phyloP scores from a whole-genome alignment of 2,329 filamentous ascomycete genomes.

The Pyricularia pennisetigena region DNA sequence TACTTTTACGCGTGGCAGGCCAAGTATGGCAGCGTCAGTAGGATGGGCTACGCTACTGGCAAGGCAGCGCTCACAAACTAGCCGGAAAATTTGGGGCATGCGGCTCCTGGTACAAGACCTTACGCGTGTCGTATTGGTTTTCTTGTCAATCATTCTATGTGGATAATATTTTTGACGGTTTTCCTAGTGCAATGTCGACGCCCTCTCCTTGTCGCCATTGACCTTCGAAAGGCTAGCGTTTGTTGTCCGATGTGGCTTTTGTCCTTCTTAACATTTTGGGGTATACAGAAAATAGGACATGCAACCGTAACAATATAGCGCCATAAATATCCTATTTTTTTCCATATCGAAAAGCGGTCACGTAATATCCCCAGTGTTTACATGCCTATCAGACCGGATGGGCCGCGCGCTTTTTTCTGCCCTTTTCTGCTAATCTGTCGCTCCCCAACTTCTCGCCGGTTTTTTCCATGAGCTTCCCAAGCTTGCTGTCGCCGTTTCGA shows the following conservation, averaged over 20 bases:
- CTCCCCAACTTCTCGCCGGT: constrained; percentile 4
- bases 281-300: not conserved
- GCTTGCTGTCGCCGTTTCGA: constrained; percentile 5
- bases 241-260: not conserved
- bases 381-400: not conserved
- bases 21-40: constrained; percentile 81
- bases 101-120: no score
- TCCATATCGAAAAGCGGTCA: not conserved
- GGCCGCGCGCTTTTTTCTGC: constrained; percentile 4
- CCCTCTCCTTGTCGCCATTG: not conserved
- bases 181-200: not conserved
- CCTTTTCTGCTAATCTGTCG: not conserved
- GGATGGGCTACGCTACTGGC: constrained; percentile 9
- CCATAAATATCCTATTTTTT: not conserved
- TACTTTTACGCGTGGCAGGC: constrained; percentile 99
- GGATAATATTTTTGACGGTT: not conserved
- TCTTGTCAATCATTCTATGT: not conserved
- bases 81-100: no score
- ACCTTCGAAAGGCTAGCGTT: not conserved
- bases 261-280: not conserved
- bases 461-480: constrained; percentile 7
- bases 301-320: not conserved
- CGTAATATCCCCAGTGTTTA: not conserved
- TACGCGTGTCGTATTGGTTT: not conserved
- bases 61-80: constrained; percentile 6